Evolutionary conservation across 345 rosid species (phyloP).

Genomic region (Odontarrhena argentea): DNA sequence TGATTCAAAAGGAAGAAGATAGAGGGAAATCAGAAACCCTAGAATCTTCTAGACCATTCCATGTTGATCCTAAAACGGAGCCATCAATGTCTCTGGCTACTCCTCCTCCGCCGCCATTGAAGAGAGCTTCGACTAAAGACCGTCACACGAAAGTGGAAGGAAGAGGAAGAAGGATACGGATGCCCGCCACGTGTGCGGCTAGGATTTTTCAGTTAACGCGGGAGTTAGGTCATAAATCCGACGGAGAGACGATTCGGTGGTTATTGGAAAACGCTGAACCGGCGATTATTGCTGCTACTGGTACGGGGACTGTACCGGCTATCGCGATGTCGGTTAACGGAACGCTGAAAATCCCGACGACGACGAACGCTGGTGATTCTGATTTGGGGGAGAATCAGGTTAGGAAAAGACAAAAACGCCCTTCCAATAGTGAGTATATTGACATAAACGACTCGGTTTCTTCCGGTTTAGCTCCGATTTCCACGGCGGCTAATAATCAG

Average conservation of each 20-base stretch:
- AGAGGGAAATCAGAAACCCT: constrained; percentile 28
- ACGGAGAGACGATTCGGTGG: constrained; percentile 93
- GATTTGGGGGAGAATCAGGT: constrained; percentile 46
- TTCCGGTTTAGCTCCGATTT: constrained; percentile 57
- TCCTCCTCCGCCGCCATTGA: constrained; percentile 46
- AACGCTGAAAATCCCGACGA: constrained; percentile 77
- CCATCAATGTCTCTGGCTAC: constrained; percentile 47
- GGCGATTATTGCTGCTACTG: constrained; percentile 84
- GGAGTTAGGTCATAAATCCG: constrained; percentile 87
- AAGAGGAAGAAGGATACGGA: constrained; percentile 90
- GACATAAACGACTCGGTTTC: constrained; percentile 55
- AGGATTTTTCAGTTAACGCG: constrained; percentile 85
- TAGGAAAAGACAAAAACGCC: constrained; percentile 72
- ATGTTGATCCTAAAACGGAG: constrained; percentile 47
- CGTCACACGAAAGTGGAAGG: constrained; percentile 96
- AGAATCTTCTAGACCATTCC: constrained; percentile 1
- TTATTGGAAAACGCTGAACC: constrained; percentile 84
- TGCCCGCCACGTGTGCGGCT: constrained; percentile 95
- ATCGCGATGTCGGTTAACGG: constrained; percentile 93
- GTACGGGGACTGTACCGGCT: constrained; percentile 92
- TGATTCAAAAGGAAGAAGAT: constrained; percentile 41
- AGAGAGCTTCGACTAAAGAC: constrained; percentile 75
- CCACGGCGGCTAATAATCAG: background rate
- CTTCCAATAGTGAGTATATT: constrained; percentile 74
- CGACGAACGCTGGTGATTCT: constrained; percentile 46